Conservation (phyloP, 1,284 basidiomycete genomes). For the Ceratobasidium sp. region DNA sequence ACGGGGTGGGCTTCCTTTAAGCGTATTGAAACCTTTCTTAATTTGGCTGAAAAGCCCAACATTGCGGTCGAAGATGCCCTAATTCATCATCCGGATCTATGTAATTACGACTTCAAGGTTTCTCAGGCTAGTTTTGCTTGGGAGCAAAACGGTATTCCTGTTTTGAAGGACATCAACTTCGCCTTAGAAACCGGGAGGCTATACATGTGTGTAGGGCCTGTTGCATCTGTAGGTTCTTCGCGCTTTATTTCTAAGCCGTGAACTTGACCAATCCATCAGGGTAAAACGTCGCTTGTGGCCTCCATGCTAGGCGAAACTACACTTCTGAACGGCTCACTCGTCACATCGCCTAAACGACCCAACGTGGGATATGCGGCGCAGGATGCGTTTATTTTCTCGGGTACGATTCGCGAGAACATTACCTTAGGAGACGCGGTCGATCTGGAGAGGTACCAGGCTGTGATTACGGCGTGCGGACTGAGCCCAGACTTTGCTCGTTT, state of each 20-base stretch:
- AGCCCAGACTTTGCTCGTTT: slow-evolving; percentile 41
- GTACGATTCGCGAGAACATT: slow-evolving; percentile 21
- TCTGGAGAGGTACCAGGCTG: slow-evolving; percentile 36
- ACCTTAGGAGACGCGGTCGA: slow-evolving; percentile 35
- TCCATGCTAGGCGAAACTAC: slow-evolving; percentile 11
- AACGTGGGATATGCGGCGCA: slow-evolving; percentile 12
- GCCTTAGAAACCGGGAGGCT: background rate
- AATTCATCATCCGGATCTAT: background rate
- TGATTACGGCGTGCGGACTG: slow-evolving; percentile 40
- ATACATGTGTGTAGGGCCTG: slow-evolving; percentile 12
- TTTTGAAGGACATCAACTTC: slow-evolving; percentile 13
- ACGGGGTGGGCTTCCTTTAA: background rate
- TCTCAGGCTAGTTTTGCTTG: slow-evolving; percentile 1
- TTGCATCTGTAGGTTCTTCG: background rate
- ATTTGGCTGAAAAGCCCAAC: background rate
- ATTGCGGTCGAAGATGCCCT: background rate
- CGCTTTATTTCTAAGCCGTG: background rate
- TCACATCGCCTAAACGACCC: background rate
- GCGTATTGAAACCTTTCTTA: background rate
- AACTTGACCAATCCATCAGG: background rate
- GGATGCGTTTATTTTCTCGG: slow-evolving; percentile 12
- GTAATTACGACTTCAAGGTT: slow-evolving; percentile 7
- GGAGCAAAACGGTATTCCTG: background rate
- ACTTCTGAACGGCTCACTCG: background rate
- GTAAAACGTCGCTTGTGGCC: slow-evolving; percentile 5